phyloP scores from a whole-genome alignment of 2,329 filamentous ascomycete species.

The Leptographium lundbergii region DNA sequence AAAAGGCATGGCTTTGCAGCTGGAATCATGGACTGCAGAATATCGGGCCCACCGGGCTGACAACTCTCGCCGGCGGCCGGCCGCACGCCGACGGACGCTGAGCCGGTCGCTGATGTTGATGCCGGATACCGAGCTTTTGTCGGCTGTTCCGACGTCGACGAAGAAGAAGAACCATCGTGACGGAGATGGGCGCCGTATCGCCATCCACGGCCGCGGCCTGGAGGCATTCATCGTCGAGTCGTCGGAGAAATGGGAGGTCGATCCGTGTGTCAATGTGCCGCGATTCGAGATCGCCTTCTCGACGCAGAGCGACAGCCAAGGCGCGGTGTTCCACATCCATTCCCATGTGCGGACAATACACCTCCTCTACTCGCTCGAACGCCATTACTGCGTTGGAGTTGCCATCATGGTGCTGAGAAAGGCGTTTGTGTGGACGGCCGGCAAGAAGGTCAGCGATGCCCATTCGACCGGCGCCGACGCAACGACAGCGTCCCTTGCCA shows the following conservation, averaged over 20 bases:
- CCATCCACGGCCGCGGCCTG: conserved; percentile 68
- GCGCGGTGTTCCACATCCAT: conserved; percentile 78
- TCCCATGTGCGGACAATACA: conserved; percentile 67
- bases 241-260: conserved; percentile 67
- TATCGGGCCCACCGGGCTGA: conserved; percentile 76
- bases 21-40: conserved; percentile 79
- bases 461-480: background rate
- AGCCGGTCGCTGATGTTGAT: conserved; percentile 55
- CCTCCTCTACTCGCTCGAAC: conserved; percentile 83
- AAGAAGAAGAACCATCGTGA: conserved; percentile 42
- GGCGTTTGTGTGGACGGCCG: conserved; percentile 46
- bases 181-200: conserved; percentile 68
- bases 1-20: conserved; percentile 70
- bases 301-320: conserved; percentile 74
- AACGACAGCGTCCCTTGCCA: background rate
- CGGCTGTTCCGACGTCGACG: conserved; percentile 35
- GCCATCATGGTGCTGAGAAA: conserved; percentile 63
- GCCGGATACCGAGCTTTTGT: conserved; percentile 53
- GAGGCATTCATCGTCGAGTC: conserved; percentile 88
- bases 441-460: background rate
- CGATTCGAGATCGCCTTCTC: conserved; percentile 78
- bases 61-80: conserved; percentile 40
- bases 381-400: conserved; percentile 80
- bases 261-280: conserved; percentile 77
- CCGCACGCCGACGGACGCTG: conserved; percentile 56